Evolutionary conservation across 345 rosid genomes (phyloP), one percentile per base, ranked within the genome.

Genomic region (Citrus inodora): DNA sequence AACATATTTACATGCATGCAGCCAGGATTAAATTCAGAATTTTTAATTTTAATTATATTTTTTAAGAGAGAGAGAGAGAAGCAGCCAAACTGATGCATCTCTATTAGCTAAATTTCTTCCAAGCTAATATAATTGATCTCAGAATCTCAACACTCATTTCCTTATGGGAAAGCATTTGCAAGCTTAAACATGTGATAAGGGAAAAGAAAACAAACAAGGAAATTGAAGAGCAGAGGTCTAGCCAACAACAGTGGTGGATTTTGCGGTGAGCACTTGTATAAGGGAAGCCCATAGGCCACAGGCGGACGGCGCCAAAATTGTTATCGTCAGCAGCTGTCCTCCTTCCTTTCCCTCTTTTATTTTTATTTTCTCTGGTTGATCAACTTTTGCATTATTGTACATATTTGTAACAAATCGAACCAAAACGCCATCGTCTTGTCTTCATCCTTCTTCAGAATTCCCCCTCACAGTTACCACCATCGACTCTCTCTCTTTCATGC

Each of bases 401-500:
- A 51, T 16, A 16, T 51, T 51, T 51, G 21, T 51, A 51, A 51
- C 1, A 51, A 51, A 51, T 17, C 71, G 72, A 72, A 73, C 62
- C 53, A 51, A 58, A 64, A 48, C 11, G 10, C 27, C 79, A 61
- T 76, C 68, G 86, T 63, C 80, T 77, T 64, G 86, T 83, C 83
- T 65, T 83, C 70, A 61, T 86, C 88, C 74, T 59, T 58, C 81
- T 81, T 69, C 81, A 76, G 77, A 74, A 63, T 9, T 74, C 28
- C 59, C 42, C 77, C 58, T 19, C 77, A 40, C 27, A 40, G 1
- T 4, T 27, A 63, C 25, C 17, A 9, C 68, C 37, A 32, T 33
- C 42, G 9, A 17, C 59, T 75, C 78, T 75, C 71, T 75, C 46
- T 51, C 78, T 75, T 32, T 51, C 61, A 30, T 30, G 71, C 78